Conservation (phyloP, 768 basidiomycete genomes). For the Hemileccinum rubropunctum region DNA sequence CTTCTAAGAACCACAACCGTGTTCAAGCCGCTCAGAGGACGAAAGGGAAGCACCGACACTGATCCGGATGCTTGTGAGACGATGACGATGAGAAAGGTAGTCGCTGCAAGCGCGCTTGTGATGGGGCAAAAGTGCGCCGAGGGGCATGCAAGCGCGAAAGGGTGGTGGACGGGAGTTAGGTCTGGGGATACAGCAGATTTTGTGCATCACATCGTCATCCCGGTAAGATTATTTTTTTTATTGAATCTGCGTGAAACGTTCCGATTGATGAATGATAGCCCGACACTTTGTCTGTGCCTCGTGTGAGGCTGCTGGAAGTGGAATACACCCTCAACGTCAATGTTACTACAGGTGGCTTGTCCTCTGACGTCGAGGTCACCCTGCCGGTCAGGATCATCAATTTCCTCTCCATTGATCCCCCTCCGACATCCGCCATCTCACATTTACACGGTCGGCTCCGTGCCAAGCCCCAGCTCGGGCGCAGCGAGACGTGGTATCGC, state of each 20-base stretch:
- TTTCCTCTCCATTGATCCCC: conserved; percentile 84
- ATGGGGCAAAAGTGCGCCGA: conserved; percentile 60
- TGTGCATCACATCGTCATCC: conserved; percentile 66
- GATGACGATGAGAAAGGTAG: conserved; percentile 55
- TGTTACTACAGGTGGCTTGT: conserved; percentile 54
- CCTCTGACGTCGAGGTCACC: conserved; percentile 64
- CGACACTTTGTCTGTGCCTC: conserved; percentile 65
- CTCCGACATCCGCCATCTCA: conserved; percentile 41
- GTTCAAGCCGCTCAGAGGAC: conserved; percentile 48
- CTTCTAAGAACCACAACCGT: conserved; percentile 65
- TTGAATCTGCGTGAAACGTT: conserved; percentile 1
- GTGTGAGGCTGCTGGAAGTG: conserved; percentile 73
- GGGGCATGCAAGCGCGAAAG: conserved; percentile 76
- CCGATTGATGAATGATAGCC: conserved; percentile 40
- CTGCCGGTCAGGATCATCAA: conserved; percentile 78
- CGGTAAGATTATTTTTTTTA: conserved; percentile 49
- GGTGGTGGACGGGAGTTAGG: conserved; percentile 86
- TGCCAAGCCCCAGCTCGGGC: conserved; percentile 24
- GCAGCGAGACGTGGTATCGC: conserved; percentile 29
- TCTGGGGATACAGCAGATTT: conserved; percentile 61
- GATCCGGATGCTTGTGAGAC: conserved; percentile 66
- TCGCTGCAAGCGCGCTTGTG: conserved; percentile 64
- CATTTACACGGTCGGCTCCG: conserved; percentile 18
- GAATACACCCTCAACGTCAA: conserved; percentile 68
- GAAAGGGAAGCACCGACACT: conserved; percentile 30